Percentiles rank a stretch among this genome's conserved stretches.
phyloP scores from a whole-genome alignment of 441 rosid genomes.

The Populus hybrid region DNA sequence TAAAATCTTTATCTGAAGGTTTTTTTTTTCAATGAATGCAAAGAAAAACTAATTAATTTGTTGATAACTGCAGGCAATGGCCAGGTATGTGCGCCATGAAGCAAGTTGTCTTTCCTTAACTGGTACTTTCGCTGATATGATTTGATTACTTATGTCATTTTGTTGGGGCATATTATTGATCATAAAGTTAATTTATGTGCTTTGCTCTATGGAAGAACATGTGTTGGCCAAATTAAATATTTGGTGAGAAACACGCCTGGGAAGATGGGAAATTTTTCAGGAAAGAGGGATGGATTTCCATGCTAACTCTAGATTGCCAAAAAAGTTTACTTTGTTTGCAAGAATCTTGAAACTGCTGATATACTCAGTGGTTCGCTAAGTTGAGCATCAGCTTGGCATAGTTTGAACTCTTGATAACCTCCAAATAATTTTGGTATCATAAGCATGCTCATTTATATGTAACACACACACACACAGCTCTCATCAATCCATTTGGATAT shows the following conservation, averaged over 20 bases:
- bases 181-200: neutral
- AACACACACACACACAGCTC: neutral
- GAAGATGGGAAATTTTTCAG: neutral
- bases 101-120: slow-evolving; percentile 74
- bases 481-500: neutral
- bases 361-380: neutral
- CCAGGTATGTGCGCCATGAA: slow-evolving; percentile 84
- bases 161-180: neutral
- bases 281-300: neutral
- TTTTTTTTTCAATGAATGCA: neutral
- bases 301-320: neutral
- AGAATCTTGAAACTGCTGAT: neutral
- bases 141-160: neutral
- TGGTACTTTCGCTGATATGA: slow-evolving; percentile 24
- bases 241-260: neutral
- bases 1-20: neutral
- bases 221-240: neutral
- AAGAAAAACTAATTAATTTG: slow-evolving; percentile 12
- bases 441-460: neutral
- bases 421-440: neutral
- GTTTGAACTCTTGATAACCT: neutral
- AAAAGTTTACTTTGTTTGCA: neutral
- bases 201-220: neutral
- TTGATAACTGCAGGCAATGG: slow-evolving; percentile 70
- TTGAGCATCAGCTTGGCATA: neutral